Evolutionary conservation across 2,329 filamentous ascomycete species (phyloP).

Genomic region (Phialocephala sp.): DNA sequence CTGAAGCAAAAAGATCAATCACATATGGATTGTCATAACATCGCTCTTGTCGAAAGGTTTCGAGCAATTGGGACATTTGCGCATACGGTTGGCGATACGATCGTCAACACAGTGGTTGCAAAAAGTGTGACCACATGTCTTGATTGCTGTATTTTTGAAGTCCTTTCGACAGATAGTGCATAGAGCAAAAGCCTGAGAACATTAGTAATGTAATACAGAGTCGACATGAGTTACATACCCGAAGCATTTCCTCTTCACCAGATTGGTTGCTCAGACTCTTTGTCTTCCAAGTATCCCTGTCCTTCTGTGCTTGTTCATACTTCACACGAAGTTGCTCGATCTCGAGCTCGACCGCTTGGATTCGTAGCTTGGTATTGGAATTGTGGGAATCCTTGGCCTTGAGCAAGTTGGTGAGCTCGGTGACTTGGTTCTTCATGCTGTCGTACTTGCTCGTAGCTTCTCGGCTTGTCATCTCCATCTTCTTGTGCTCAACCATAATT

Average conservation of each 20-base stretch:
- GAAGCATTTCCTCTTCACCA: slow-evolving; percentile 82
- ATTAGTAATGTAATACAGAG: slow-evolving; percentile 43
- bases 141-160: slow-evolving; percentile 92
- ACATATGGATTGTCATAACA: slow-evolving; percentile 74
- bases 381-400: slow-evolving; percentile 74
- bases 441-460: slow-evolving; percentile 76
- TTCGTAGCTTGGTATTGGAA: slow-evolving; percentile 58
- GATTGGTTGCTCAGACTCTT: slow-evolving; percentile 83
- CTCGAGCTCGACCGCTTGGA: slow-evolving; percentile 72
- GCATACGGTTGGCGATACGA: slow-evolving; percentile 84
- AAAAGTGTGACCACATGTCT: slow-evolving; percentile 94
- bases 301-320: slow-evolving; percentile 79
- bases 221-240: slow-evolving; percentile 64
- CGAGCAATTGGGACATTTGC: slow-evolving; percentile 95
- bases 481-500: slow-evolving; percentile 74
- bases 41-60: slow-evolving; percentile 91
- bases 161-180: slow-evolving; percentile 93
- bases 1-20: slow-evolving; percentile 29
- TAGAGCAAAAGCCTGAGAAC: slow-evolving; percentile 70
- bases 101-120: slow-evolving; percentile 91
- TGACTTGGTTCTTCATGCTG: slow-evolving; percentile 74
- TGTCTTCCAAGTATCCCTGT: slow-evolving; percentile 83
- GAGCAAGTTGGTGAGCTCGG: slow-evolving; percentile 75
- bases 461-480: slow-evolving; percentile 71
- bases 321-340: slow-evolving; percentile 79